Evolutionary conservation across 352 stramenopile species (phyloP).

Genomic region (Phytophthora brassicae): DNA sequence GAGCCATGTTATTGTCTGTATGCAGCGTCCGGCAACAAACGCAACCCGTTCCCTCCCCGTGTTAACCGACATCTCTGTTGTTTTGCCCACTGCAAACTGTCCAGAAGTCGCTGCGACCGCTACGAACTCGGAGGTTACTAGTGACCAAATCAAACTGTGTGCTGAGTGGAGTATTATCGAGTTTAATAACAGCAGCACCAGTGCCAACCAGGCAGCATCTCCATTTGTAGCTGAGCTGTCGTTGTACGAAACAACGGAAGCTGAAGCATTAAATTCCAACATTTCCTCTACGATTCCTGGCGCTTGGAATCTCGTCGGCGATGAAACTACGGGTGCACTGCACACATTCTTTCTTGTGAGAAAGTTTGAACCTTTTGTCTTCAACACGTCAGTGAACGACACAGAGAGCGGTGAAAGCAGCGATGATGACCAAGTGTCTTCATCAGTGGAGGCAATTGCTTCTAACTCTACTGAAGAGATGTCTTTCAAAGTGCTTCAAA

Average conservation of each 20-base stretch:
- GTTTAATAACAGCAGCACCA: conserved; percentile 12
- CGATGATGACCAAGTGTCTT: conserved; percentile 20
- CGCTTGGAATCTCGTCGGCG: conserved; percentile 26
- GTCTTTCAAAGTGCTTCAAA: conserved; percentile 65
- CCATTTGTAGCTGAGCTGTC: conserved; percentile 32
- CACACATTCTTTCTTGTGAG: conserved; percentile 30
- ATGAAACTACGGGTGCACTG: conserved; percentile 13
- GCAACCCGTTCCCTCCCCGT: conserved; percentile 18
- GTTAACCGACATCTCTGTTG: conserved; percentile 27
- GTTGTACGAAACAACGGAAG: conserved; percentile 24
- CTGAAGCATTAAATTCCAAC: conserved; percentile 21
- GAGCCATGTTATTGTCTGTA: conserved; percentile 33
- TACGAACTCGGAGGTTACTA: conserved; percentile 29
- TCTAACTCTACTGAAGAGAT: conserved; percentile 32
- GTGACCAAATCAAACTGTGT: conserved; percentile 28
- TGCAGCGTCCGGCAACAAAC: conserved; percentile 19
- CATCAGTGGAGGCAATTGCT: conserved; percentile 27
- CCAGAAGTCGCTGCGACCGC: background rate
- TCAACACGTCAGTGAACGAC: conserved; percentile 5
- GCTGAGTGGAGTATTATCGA: conserved; percentile 26
- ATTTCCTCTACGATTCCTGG: conserved; percentile 27
- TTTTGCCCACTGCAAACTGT: conserved; percentile 22
- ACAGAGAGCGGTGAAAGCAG: background rate
- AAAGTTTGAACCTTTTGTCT: conserved; percentile 19
- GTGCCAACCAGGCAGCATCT: conserved; percentile 19